A percentile compares a stretch with the other conserved stretches of the same genome.
phyloP scores from a whole-genome alignment of 495 filamentous ascomycete genomes.

The Halenospora varia region DNA sequence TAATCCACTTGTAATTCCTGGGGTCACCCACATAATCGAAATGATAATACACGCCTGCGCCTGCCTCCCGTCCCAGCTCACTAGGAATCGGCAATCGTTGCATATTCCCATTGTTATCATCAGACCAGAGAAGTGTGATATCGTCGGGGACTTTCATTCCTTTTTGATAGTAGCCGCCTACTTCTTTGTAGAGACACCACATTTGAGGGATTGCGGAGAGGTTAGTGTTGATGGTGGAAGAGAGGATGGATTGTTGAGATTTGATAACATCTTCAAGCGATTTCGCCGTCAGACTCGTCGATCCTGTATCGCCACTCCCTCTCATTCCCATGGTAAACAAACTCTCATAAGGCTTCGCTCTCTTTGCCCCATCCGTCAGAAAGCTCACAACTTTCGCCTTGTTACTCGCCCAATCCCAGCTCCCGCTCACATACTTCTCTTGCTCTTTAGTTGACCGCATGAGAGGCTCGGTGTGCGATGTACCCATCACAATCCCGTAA shows the following conservation, averaged over 20 bases:
- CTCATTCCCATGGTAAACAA: slow-evolving; percentile 71
- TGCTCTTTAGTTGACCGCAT: slow-evolving; percentile 64
- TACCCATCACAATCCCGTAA: slow-evolving; percentile 66
- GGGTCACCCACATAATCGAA: slow-evolving; percentile 68
- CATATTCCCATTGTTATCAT: slow-evolving; percentile 72
- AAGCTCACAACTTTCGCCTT: slow-evolving; percentile 59
- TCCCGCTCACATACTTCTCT: slow-evolving; percentile 45
- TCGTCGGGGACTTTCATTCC: slow-evolving; percentile 65
- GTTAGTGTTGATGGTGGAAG: neutral
- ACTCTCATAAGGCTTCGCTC: slow-evolving; percentile 57
- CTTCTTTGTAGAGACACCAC: slow-evolving; percentile 66
- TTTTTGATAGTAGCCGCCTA: slow-evolving; percentile 59
- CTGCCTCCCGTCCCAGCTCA: slow-evolving; percentile 54
- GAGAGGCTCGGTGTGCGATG: slow-evolving; percentile 70
- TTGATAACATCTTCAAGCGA: slow-evolving; percentile 54
- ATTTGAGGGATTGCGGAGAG: slow-evolving; percentile 53
- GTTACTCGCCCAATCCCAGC: slow-evolving; percentile 66
- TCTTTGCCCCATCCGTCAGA: slow-evolving; percentile 58
- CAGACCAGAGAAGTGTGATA: slow-evolving; percentile 67
- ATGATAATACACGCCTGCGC: slow-evolving; percentile 72
- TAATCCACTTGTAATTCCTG: slow-evolving; percentile 67
- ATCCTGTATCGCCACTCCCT: slow-evolving; percentile 59
- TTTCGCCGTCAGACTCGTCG: slow-evolving; percentile 42
- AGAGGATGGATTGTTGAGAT: slow-evolving; percentile 53
- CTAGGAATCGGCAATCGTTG: slow-evolving; percentile 57